Conservation (phyloP, 2,329 filamentous ascomycete genomes). For the Aspergillus sergii region DNA sequence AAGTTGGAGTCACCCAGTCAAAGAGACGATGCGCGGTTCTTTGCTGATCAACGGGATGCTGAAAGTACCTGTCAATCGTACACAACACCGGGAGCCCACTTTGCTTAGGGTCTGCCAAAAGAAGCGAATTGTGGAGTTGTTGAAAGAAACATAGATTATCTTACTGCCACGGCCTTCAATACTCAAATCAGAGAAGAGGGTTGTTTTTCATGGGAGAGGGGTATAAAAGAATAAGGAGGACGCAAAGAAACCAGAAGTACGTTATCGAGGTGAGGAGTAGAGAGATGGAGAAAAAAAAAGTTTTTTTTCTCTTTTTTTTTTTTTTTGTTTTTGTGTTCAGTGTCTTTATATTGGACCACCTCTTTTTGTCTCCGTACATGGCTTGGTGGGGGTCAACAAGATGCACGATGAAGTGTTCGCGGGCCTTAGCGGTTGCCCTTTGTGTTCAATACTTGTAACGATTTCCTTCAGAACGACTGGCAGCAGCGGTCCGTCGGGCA, state of each 20-base stretch:
- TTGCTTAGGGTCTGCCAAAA: constrained; percentile 4
- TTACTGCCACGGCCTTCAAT: constrained; percentile 8
- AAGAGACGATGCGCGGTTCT: not conserved
- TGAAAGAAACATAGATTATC: not conserved
- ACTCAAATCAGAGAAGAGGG: not conserved
- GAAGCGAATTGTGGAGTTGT: constrained; percentile 1
- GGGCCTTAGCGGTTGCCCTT: constrained; percentile 20
- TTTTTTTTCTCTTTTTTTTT: not conserved
- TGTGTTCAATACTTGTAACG: constrained; percentile 6
- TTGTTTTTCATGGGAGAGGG: not conserved
- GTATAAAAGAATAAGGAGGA: not conserved
- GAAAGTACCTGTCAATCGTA: not conserved
- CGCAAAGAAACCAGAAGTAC: constrained; percentile 4
- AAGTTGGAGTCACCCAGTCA: not conserved
- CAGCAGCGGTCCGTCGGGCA: constrained; percentile 16
- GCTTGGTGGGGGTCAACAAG: constrained; percentile 18
- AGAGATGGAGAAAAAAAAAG: not conserved
- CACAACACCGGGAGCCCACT: constrained; percentile 11
- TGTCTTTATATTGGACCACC: not conserved
- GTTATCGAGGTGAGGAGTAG: constrained; percentile 8
- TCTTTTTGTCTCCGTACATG: constrained; percentile 16
- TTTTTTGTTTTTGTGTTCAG: not conserved
- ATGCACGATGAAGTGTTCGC: constrained; percentile 28
- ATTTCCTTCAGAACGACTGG: constrained; percentile 11
- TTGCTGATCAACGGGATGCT: constrained; percentile 7